Percentiles rank a stretch among this genome's conserved stretches.
Conservation (phyloP, 2,329 filamentous ascomycete genomes). For the Xylaria multiplex region DNA sequence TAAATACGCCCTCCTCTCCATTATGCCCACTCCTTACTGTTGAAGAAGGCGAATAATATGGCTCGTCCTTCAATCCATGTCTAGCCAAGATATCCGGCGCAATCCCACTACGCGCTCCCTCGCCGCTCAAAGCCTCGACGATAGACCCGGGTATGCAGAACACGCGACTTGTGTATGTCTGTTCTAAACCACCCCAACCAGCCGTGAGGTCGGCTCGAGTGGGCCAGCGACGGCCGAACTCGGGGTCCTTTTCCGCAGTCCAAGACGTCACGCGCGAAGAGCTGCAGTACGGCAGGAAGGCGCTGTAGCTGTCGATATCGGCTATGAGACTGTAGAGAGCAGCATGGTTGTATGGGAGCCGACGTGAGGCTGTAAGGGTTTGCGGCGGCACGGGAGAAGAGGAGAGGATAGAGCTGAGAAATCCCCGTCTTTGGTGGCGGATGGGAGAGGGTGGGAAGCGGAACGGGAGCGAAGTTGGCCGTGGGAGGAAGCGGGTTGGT, state of each 20-base stretch:
- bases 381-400: constrained; percentile 56
- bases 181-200: constrained; percentile 85
- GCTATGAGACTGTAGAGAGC: constrained; percentile 86
- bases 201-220: constrained; percentile 81
- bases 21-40: constrained; percentile 14
- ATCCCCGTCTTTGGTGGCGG: constrained; percentile 32
- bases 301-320: constrained; percentile 84
- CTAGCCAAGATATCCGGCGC: constrained; percentile 49
- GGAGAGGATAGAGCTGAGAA: constrained; percentile 47
- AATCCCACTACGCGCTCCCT: constrained; percentile 58
- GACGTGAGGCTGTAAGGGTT: constrained; percentile 76
- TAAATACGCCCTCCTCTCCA: constrained; percentile 61
- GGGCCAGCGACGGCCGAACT: constrained; percentile 67
- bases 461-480: constrained; percentile 26
- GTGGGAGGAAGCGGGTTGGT: constrained; percentile 29
- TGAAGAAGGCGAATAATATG: neutral
- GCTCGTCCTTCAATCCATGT: constrained; percentile 43
- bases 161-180: constrained; percentile 83
- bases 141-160: constrained; percentile 76
- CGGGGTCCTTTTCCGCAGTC: constrained; percentile 58
- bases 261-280: constrained; percentile 80
- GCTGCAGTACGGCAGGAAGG: constrained; percentile 93
- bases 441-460: constrained; percentile 26
- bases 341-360: constrained; percentile 76
- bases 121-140: constrained; percentile 81